Evolutionary conservation across 1,284 basidiomycete genomes (phyloP).

Genomic region (Ganoderma sinense): DNA sequence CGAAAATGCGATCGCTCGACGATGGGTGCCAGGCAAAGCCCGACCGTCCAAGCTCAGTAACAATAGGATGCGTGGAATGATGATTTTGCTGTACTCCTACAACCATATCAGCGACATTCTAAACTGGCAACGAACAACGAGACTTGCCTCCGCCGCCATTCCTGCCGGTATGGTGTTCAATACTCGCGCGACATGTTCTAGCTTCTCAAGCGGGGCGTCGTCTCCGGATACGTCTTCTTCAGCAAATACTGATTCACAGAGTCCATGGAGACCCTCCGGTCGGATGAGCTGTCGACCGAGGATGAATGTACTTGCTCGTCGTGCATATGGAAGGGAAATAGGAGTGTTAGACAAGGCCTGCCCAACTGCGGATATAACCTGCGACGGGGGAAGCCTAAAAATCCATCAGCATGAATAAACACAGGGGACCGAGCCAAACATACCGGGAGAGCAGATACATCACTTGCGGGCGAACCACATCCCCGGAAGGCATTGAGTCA

Average conservation of each 20-base stretch:
- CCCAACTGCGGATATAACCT: constrained; percentile 71
- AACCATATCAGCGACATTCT: neutral
- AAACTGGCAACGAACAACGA: neutral
- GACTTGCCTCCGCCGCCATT: constrained; percentile 59
- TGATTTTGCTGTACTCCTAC: constrained; percentile 66
- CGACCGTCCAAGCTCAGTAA: constrained; percentile 49
- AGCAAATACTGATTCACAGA: constrained; percentile 72
- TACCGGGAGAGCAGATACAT: constrained; percentile 58
- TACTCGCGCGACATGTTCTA: constrained; percentile 69
- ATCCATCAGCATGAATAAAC: constrained; percentile 6
- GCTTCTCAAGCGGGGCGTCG: constrained; percentile 65
- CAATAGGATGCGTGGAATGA: constrained; percentile 62
- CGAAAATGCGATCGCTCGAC: constrained; percentile 71
- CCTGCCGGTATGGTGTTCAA: constrained; percentile 63
- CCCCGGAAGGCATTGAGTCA: constrained; percentile 46
- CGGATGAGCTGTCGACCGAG: constrained; percentile 74
- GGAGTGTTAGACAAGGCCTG: constrained; percentile 55
- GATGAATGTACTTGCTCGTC: constrained; percentile 63
- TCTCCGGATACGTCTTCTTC: constrained; percentile 59
- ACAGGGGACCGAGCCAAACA: constrained; percentile 15
- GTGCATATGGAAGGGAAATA: constrained; percentile 54
- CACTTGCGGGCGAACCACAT: constrained; percentile 52
- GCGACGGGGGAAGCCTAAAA: constrained; percentile 65
- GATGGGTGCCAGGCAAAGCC: constrained; percentile 50
- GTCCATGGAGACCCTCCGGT: constrained; percentile 69